A percentile compares a stretch with the other conserved stretches of the same genome.
Conservation (phyloP, 176 grass and related monocot genomes). For the Otatea glauca region DNA sequence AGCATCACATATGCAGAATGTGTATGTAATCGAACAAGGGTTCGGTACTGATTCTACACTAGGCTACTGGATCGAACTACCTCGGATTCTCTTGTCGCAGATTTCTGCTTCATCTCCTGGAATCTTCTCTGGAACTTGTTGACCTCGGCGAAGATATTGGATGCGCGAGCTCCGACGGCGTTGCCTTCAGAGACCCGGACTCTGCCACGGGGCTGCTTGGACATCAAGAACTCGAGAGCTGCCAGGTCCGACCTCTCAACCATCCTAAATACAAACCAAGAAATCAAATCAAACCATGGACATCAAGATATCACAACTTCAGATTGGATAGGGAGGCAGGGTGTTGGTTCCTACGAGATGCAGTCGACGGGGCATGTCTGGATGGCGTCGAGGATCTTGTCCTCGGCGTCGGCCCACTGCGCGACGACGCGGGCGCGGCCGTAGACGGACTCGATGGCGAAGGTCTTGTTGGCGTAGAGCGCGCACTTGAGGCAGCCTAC, state of each 20-base stretch:
- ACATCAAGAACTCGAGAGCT: constrained; percentile 89
- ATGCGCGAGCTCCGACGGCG: constrained; percentile 53
- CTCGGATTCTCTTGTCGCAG: constrained; percentile 63
- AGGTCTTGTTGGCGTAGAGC: constrained; percentile 69
- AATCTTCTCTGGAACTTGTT: constrained; percentile 74
- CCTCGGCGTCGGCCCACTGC: constrained; percentile 93
- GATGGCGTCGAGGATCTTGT: constrained; percentile 81
- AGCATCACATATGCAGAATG: neutral
- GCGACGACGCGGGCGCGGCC: constrained; percentile 86
- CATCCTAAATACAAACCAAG: constrained; percentile 36
- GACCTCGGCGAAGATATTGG: constrained; percentile 78
- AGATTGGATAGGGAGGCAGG: neutral
- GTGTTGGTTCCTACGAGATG: neutral
- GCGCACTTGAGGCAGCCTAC: constrained; percentile 95
- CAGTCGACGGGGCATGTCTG: constrained; percentile 67
- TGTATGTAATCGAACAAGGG: too few relatives aligned
- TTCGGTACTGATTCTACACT: too few relatives aligned
- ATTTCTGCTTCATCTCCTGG: constrained; percentile 65
- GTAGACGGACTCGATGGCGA: constrained; percentile 80
- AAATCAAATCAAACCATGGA: constrained; percentile 22
- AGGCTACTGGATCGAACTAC: constrained; percentile 29
- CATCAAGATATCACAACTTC: neutral
- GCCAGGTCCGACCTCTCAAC: constrained; percentile 79
- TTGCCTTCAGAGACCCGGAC: constrained; percentile 84
- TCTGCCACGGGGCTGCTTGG: constrained; percentile 79